Base-by-base conservation (phyloP, 257 asterid genomes). In the Solanum chiquidenum region DNA sequence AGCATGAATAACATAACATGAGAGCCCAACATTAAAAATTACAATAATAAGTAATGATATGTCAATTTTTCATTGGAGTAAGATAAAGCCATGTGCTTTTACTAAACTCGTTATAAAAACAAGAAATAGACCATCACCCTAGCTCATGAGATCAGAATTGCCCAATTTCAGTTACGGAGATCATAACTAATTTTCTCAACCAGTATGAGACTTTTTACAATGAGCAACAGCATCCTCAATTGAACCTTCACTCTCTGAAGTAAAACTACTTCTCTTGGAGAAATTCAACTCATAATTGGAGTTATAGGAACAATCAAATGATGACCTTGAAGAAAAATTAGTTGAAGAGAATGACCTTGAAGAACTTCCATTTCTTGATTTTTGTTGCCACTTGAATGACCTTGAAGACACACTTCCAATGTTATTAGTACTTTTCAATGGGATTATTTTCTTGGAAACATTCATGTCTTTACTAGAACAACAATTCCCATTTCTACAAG, bases 161-260 rank as follows among this genome's bases (percentile, higher is more conserved):
- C 2, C 42, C 44, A 7, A 33, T 4, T 18, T 1, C 9, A 72
- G 0, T 72, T 18, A 16, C 10, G 35, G 1, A 13, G 38, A 69
- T 71, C 2, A 31, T 1, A 71, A 71, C 6, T 71, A 5, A 68
- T 71, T 71, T 71, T n/a, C 40, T 71, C 76, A 71, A 69, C 38
- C 40, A 66, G 5, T 55, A 9, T 55, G 92, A 69, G 96, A 92
- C n/a, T 88, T 93, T 89, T 94, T 93, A 93, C 97, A 94, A 71
- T 94, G 94, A 84, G 94, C 98, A 89, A 94, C 91, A 84, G 97
- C 95, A 13, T 93, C 97, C 74, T 94, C 91, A 86, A 94, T 93
- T 3, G 94, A 93, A 3, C 92, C 77, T 85, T 94, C 96, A 37
- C 90, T 76, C 90, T 92, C 94, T 23, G 74, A 44, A 5, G 88